Conservation (phyloP, 2,329 filamentous ascomycete species). For the Microsporum canis region DNA sequence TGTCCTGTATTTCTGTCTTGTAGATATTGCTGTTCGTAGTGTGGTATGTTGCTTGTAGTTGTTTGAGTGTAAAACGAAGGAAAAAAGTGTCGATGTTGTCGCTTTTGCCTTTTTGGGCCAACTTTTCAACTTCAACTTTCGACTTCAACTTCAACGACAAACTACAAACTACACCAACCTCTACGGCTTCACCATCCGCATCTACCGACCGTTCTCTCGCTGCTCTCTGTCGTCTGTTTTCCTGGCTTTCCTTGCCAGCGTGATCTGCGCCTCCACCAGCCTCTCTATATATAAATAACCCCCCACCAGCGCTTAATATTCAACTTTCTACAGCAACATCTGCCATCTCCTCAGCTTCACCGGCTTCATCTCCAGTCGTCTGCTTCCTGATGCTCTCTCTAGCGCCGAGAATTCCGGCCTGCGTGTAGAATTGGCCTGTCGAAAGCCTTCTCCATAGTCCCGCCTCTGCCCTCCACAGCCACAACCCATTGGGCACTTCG, state of each 20-base stretch:
- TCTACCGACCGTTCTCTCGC: neutral
- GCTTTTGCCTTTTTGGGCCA: neutral
- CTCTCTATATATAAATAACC: slow-evolving; percentile 5
- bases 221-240: neutral
- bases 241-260: neutral
- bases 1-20: neutral
- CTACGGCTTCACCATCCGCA: neutral
- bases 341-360: slow-evolving; percentile 5
- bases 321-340: neutral
- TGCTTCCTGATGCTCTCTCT: slow-evolving; percentile 5
- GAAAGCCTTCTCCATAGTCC: neutral
- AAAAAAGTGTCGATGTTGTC: neutral
- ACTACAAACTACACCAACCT: neutral
- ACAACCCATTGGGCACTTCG: neutral
- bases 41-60: neutral
- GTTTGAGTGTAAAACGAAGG: neutral
- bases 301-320: slow-evolving; percentile 3
- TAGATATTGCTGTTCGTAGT: neutral
- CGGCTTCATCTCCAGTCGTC: slow-evolving; percentile 12
- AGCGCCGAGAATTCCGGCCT: neutral
- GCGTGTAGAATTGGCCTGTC: neutral
- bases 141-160: neutral
- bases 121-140: neutral
- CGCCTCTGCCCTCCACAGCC: neutral
- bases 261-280: slow-evolving; percentile 11